Evolutionary conservation across 2,329 filamentous ascomycete species (phyloP).

Genomic region (Cladosporium halotolerans): DNA sequence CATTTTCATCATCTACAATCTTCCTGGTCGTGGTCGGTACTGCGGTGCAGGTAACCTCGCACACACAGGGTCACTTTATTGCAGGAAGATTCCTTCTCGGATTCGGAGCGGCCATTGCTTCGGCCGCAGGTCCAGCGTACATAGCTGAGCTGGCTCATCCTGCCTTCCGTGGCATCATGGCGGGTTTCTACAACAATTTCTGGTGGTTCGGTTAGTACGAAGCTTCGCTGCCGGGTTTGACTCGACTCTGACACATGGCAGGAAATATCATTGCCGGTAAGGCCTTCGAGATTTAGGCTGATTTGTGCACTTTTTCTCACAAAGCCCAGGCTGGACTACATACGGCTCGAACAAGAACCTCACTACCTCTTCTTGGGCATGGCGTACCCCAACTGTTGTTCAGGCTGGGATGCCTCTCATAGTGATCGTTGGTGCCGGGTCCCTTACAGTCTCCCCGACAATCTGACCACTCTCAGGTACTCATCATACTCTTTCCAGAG

Average conservation of each 20-base stretch:
- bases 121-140: conserved; percentile 54
- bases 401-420: conserved; percentile 23
- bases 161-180: conserved; percentile 50
- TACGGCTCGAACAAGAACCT: conserved; percentile 29
- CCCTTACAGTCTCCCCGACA: neutral
- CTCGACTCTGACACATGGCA: neutral
- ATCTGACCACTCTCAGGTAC: conserved; percentile 4
- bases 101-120: conserved; percentile 34
- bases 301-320: no score
- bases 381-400: conserved; percentile 36
- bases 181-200: conserved; percentile 47
- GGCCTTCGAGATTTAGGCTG: no score
- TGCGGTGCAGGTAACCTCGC: conserved; percentile 42
- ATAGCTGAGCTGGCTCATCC: conserved; percentile 55
- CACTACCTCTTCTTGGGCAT: conserved; percentile 27
- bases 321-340: conserved; percentile 27
- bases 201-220: conserved; percentile 37
- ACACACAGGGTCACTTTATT: conserved; percentile 46
- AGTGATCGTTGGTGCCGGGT: neutral
- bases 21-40: conserved; percentile 47
- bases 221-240: neutral
- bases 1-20: conserved; percentile 34
- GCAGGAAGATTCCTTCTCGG: conserved; percentile 32
- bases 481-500: conserved; percentile 39
- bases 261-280: conserved; percentile 42